Evolutionary conservation across 2,329 filamentous ascomycete species (phyloP).

Genomic region (Cordyceps militaris): DNA sequence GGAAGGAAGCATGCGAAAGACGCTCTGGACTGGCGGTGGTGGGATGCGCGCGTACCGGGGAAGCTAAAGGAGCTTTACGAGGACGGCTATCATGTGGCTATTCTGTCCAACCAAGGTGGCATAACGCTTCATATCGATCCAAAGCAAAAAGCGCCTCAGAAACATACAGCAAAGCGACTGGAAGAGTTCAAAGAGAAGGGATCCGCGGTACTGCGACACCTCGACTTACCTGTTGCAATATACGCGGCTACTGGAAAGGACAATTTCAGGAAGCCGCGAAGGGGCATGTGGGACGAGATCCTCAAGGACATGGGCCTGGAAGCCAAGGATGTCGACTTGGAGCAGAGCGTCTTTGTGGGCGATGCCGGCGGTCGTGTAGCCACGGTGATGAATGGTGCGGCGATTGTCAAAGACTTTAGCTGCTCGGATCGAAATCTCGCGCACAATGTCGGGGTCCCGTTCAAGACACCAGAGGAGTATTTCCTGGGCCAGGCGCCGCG

Average conservation of each 20-base stretch:
- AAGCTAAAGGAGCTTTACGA: slow-evolving; percentile 61
- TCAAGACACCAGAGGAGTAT: slow-evolving; percentile 85
- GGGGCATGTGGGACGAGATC: slow-evolving; percentile 75
- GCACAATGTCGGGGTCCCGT: slow-evolving; percentile 71
- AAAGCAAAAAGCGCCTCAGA: slow-evolving; percentile 60
- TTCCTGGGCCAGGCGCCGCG: slow-evolving; percentile 65
- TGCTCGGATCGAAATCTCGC: slow-evolving; percentile 74
- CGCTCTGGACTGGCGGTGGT: slow-evolving; percentile 89
- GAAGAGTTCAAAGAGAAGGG: slow-evolving; percentile 79
- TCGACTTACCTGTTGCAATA: slow-evolving; percentile 69
- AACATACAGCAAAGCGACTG: slow-evolving; percentile 52
- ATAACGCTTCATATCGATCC: slow-evolving; percentile 66
- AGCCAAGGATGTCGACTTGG: slow-evolving; percentile 55
- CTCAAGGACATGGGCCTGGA: slow-evolving; percentile 53
- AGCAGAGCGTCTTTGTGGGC: slow-evolving; percentile 75
- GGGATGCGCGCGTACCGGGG: slow-evolving; percentile 63
- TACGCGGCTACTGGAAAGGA: slow-evolving; percentile 86
- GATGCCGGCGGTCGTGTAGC: slow-evolving; percentile 66
- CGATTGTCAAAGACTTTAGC: slow-evolving; percentile 50
- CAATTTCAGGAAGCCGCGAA: slow-evolving; percentile 75
- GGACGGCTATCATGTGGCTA: slow-evolving; percentile 67
- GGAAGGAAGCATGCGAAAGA: slow-evolving; percentile 70
- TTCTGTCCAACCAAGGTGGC: slow-evolving; percentile 86
- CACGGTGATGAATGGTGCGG: slow-evolving; percentile 19
- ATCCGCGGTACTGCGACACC: slow-evolving; percentile 57